phyloP scores from a whole-genome alignment of 495 filamentous ascomycete species.

The Aspergillus avenaceus region DNA sequence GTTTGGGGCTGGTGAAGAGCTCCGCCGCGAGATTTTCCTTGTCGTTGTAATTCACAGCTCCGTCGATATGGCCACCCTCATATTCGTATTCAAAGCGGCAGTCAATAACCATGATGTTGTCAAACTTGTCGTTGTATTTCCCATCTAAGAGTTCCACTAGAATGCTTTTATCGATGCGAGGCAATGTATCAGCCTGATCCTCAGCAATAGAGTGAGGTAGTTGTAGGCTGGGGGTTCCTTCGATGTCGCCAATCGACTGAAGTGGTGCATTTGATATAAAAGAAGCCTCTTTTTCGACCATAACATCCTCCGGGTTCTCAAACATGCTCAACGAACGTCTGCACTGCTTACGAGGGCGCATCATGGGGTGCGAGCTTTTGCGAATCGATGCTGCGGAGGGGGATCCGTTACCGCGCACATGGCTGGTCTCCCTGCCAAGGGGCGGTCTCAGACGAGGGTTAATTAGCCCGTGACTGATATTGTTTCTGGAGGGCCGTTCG shows the following conservation, averaged over 20 bases:
- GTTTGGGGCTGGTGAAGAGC: slow-evolving; percentile 65
- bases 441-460: slow-evolving; percentile 59
- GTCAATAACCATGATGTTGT: slow-evolving; percentile 80
- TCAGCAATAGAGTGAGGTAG: slow-evolving; percentile 83
- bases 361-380: slow-evolving; percentile 64
- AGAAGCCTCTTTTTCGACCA: slow-evolving; percentile 62
- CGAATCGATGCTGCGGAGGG: slow-evolving; percentile 66
- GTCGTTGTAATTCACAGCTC: slow-evolving; percentile 92
- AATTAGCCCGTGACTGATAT: slow-evolving; percentile 34
- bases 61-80: slow-evolving; percentile 89
- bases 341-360: slow-evolving; percentile 81
- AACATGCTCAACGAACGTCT: slow-evolving; percentile 96
- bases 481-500: slow-evolving; percentile 44
- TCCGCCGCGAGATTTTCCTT: slow-evolving; percentile 78
- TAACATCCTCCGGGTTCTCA: slow-evolving; percentile 82
- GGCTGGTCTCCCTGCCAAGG: slow-evolving; percentile 42
- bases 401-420: slow-evolving; percentile 61
- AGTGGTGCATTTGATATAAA: slow-evolving; percentile 51
- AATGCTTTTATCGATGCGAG: slow-evolving; percentile 76
- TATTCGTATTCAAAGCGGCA: slow-evolving; percentile 99
- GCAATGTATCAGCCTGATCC: slow-evolving; percentile 76
- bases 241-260: slow-evolving; percentile 72
- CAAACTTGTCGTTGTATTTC: slow-evolving; percentile 68
- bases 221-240: slow-evolving; percentile 62
- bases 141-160: slow-evolving; percentile 84